Evolutionary conservation across 768 basidiomycete genomes (phyloP).

Genomic region (Phlegmacium glaucopus): DNA sequence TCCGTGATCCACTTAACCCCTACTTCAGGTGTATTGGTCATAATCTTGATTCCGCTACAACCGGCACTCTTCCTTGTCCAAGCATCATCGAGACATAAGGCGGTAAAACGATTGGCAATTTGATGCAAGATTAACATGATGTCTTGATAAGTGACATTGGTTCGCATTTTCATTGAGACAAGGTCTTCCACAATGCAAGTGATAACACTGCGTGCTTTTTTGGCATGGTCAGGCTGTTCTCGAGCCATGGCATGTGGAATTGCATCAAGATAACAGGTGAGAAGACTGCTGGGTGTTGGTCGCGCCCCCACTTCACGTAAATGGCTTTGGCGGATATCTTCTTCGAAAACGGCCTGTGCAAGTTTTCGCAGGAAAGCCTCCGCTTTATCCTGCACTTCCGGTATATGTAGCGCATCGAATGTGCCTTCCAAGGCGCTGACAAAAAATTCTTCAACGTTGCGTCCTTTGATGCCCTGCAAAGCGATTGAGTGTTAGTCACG

Average conservation of each 20-base stretch:
- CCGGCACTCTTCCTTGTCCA: slow-evolving; percentile 92
- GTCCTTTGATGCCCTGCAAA: slow-evolving; percentile 62
- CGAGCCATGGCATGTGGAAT: slow-evolving; percentile 74
- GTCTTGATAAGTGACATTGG: slow-evolving; percentile 48
- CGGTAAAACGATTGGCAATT: slow-evolving; percentile 77
- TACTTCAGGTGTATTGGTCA: slow-evolving; percentile 68
- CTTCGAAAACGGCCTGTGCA: slow-evolving; percentile 66
- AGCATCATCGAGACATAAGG: slow-evolving; percentile 86
- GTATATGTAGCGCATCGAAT: slow-evolving; percentile 69
- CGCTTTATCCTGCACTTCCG: slow-evolving; percentile 68
- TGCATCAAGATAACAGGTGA: slow-evolving; percentile 76
- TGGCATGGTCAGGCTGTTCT: slow-evolving; percentile 56
- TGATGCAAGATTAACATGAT: slow-evolving; percentile 72
- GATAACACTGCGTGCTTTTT: slow-evolving; percentile 58
- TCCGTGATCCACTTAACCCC: slow-evolving; percentile 80
- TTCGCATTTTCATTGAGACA: slow-evolving; percentile 47
- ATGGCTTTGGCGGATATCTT: slow-evolving; percentile 65
- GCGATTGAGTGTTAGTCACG: not conserved
- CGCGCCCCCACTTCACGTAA: slow-evolving; percentile 50
- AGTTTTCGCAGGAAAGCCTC: slow-evolving; percentile 67
- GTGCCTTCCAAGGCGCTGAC: slow-evolving; percentile 67
- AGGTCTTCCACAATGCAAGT: slow-evolving; percentile 64
- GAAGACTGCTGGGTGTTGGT: slow-evolving; percentile 51
- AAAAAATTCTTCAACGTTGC: slow-evolving; percentile 75
- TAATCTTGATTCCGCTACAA: slow-evolving; percentile 78